Evolutionary conservation across 805 yeast species (phyloP).

Genomic region (Ogataea pini): DNA sequence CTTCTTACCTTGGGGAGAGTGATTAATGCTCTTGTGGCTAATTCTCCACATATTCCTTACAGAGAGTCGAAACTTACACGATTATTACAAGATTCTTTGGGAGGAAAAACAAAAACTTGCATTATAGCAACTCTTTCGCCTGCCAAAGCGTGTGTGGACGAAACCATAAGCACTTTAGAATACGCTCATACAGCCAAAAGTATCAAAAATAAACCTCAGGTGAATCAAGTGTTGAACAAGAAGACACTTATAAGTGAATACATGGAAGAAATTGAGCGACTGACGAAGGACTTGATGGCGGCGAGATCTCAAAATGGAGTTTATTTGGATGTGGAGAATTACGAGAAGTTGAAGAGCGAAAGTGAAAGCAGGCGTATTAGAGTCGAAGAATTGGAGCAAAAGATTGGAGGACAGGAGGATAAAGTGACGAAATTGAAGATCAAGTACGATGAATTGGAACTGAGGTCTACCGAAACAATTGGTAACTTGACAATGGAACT

Average conservation of each 20-base stretch:
- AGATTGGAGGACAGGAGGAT: slow-evolving; percentile 48
- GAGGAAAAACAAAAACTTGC: slow-evolving; percentile 85
- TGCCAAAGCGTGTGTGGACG: slow-evolving; percentile 46
- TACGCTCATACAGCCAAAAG: slow-evolving; percentile 59
- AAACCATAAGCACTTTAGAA: slow-evolving; percentile 53
- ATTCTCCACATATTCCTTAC: slow-evolving; percentile 68
- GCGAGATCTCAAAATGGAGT: slow-evolving; percentile 66
- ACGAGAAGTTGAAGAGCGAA: slow-evolving; percentile 51
- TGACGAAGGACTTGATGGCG: slow-evolving; percentile 57
- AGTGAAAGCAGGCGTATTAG: slow-evolving; percentile 48
- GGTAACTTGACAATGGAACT: neutral
- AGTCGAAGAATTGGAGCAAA: slow-evolving; percentile 51
- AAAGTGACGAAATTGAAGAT: slow-evolving; percentile 44
- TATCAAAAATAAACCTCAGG: slow-evolving; percentile 52
- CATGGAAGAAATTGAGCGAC: slow-evolving; percentile 44
- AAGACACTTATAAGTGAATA: slow-evolving; percentile 46
- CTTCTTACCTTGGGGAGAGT: slow-evolving; percentile 86
- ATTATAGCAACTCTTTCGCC: slow-evolving; percentile 89
- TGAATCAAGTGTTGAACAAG: slow-evolving; percentile 45
- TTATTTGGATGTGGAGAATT: slow-evolving; percentile 54
- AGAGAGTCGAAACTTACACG: slow-evolving; percentile 79
- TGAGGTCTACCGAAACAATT: slow-evolving; percentile 14
- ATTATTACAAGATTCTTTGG: slow-evolving; percentile 72
- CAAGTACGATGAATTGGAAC: slow-evolving; percentile 36
- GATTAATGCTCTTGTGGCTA: slow-evolving; percentile 69